Conservation (phyloP, 768 basidiomycete genomes). For the Kwoniella botswanensis region DNA sequence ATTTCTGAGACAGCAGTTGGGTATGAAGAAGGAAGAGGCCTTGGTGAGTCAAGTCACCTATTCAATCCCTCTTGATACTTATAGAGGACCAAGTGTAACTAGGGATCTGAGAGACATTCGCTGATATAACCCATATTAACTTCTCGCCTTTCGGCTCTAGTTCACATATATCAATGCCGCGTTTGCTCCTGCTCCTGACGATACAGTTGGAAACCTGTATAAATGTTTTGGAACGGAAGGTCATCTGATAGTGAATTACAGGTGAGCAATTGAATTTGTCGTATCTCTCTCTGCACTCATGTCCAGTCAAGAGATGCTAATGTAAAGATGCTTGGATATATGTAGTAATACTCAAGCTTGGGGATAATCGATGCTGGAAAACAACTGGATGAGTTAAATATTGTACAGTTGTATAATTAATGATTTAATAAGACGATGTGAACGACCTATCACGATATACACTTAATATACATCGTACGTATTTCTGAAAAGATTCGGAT, state of each 20-base stretch:
- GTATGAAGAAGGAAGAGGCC: slow-evolving; percentile 83
- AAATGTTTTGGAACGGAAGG: slow-evolving; percentile 89
- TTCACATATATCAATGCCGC: slow-evolving; percentile 71
- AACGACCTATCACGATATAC: too few species aligned
- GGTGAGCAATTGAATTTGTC: slow-evolving; percentile 61
- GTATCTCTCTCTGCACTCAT: neutral
- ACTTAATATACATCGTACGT: neutral
- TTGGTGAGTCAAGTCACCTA: slow-evolving; percentile 63
- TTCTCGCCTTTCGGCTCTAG: slow-evolving; percentile 25
- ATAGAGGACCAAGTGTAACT: neutral
- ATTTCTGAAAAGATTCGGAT: neutral
- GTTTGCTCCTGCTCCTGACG: slow-evolving; percentile 82
- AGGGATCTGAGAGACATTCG: neutral
- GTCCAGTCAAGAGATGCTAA: neutral
- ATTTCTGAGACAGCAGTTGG: slow-evolving; percentile 85
- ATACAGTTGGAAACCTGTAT: slow-evolving; percentile 76
- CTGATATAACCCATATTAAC: too few species aligned
- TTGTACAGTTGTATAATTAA: neutral
- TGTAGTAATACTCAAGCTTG: slow-evolving; percentile 69
- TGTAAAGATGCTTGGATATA: neutral
- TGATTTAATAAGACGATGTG: neutral
- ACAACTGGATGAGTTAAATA: neutral
- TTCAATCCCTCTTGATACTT: too few species aligned
- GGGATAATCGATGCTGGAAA: slow-evolving; percentile 60
- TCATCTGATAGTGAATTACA: slow-evolving; percentile 90